Conservation (phyloP, 129 eudicot genomes). For the Tanacetum coccineum region DNA sequence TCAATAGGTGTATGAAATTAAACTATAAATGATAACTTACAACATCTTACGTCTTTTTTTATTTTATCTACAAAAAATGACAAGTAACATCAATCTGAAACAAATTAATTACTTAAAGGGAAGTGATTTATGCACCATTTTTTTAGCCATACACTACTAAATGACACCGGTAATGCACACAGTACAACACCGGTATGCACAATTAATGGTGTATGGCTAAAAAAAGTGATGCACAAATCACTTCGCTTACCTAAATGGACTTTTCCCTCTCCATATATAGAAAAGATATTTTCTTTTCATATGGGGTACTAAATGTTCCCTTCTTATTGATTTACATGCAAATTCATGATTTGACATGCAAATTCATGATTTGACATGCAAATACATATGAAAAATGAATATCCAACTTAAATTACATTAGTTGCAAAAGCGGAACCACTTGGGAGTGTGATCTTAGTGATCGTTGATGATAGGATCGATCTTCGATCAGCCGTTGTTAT, state of each 20-base stretch:
- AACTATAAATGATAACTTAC: slow-evolving; percentile 24
- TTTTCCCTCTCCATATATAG: slow-evolving; percentile 34
- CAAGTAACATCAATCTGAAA: slow-evolving; percentile 14
- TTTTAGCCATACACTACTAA: too few species aligned
- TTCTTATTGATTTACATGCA: slow-evolving; percentile 27
- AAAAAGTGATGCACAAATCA: too few species aligned
- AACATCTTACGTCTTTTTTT: not conserved
- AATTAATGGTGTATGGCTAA: too few species aligned
- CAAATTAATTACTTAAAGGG: slow-evolving; percentile 17
- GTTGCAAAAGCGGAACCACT: slow-evolving; percentile 10
- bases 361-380: too few species aligned
- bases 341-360: slow-evolving; percentile 26
- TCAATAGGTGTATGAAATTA: not conserved
- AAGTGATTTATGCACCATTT: too few species aligned
- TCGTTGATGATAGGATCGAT: not conserved
- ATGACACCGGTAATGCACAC: too few species aligned
- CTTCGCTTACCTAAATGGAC: slow-evolving; percentile 35
- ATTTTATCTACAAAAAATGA: slow-evolving; percentile 30
- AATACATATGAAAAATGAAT: slow-evolving; percentile 19
- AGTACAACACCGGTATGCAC: too few species aligned
- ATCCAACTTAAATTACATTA: slow-evolving; percentile 20
- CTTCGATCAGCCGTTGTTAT: not conserved
- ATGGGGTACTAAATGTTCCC: slow-evolving; percentile 35
- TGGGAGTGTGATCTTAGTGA: not conserved
- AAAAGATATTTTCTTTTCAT: not conserved